These are phyloP conservation scores for barley (Hordeum vulgare) DNA, from an alignment of 176 grass and related monocot genomes.

Conservation along the genomic window DNA sequence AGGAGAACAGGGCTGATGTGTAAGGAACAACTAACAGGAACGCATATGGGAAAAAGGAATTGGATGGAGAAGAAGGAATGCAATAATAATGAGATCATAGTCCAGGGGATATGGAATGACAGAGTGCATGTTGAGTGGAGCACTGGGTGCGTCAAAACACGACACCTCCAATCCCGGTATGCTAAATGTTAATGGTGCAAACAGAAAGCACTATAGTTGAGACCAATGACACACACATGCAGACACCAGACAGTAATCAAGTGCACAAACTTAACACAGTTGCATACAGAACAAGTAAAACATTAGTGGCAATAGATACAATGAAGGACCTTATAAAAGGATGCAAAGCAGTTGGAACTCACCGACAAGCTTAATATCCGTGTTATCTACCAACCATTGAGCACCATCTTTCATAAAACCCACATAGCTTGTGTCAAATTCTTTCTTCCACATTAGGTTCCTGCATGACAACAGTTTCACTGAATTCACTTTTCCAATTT, in stretches of 20 bases:
- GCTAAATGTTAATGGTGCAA: not conserved
- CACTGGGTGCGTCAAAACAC: not conserved
- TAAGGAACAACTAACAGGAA: not conserved
- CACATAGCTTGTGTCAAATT: constrained; percentile 43
- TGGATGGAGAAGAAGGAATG: not conserved
- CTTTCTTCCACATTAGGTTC: constrained; percentile 55
- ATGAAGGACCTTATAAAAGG: not conserved
- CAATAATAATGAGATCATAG: not conserved
- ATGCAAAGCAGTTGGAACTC: constrained; percentile 15
- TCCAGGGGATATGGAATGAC: not conserved
- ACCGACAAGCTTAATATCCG: constrained; percentile 52
- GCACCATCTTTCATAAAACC: constrained; percentile 57
- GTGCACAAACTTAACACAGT: not conserved
- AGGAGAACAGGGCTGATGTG: not conserved
- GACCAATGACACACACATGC: not conserved
- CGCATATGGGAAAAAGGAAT: not conserved
- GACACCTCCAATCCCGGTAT: not conserved
- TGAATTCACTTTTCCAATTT: not conserved
- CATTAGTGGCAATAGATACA: not conserved
- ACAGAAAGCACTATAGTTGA: not conserved
- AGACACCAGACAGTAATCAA: not conserved
- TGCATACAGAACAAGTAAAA: not conserved
- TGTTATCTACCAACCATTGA: constrained; percentile 58
- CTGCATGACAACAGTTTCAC: constrained; percentile 13
- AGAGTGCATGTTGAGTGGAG: not conserved